Conservation (phyloP, 2,329 filamentous ascomycete genomes). For the Myriosclerotinia curreyana region DNA sequence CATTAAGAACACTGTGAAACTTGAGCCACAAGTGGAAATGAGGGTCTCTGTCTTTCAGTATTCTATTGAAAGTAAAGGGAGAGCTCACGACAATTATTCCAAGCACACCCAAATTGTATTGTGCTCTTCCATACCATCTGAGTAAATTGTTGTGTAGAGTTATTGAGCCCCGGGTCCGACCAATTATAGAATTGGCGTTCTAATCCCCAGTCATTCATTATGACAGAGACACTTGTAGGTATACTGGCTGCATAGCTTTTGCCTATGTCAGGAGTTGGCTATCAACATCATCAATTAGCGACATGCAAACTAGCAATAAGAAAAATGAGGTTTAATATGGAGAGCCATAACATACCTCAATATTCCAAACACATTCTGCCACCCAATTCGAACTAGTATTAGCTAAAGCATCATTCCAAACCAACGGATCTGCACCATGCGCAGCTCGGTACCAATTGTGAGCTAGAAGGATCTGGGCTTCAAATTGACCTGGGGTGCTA, state of each 20-base stretch:
- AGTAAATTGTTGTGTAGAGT: conserved; percentile 5
- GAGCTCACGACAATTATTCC: conserved; percentile 11
- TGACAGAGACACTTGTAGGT: not conserved
- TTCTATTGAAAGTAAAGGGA: too few species aligned
- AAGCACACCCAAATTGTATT: not conserved
- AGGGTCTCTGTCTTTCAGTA: too few species aligned
- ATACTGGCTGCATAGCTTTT: not conserved
- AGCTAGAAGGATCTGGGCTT: not conserved
- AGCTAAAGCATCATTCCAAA: conserved; percentile 9
- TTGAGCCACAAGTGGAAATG: not conserved
- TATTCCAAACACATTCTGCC: not conserved
- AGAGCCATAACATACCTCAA: not conserved
- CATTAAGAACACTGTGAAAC: too few species aligned
- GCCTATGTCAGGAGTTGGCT: not conserved
- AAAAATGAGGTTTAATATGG: too few species aligned
- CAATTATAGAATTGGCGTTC: not conserved
- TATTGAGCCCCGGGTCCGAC: not conserved
- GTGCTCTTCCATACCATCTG: conserved; percentile 8
- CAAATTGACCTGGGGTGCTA: not conserved
- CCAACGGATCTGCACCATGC: not conserved
- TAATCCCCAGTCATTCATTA: not conserved
- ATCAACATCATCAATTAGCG: not conserved
- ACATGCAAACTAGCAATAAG: fast-evolving
- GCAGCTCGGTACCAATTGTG: conserved; percentile 11
- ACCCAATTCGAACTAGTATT: not conserved